Evolutionary conservation across 2,329 filamentous ascomycete species (phyloP), one percentile per base, ranked within the genome.

Genomic region (Berkeleyomyces basicola): DNA sequence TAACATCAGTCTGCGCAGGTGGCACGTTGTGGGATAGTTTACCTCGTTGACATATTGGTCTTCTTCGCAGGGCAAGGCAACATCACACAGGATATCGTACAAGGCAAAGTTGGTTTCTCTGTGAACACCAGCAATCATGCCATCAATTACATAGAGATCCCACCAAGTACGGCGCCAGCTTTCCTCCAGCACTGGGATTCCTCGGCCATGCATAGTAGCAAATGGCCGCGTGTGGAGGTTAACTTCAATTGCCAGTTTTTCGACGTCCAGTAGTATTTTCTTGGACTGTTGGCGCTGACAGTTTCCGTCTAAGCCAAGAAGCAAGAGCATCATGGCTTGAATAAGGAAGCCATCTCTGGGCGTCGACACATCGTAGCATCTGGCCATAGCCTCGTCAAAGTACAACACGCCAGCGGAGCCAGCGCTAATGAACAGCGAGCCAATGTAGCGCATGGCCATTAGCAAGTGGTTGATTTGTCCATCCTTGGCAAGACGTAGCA

Each of bases 151-250:
- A 70, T 86, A 92, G 3, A 83, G 70, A 66, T 83, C 90, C 91
- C 91, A 96, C 90, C 90, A 96, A 1, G 90, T 96, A 64, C 91
- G 80, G 16, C 90, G 82, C 82, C 89, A 86, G 70, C 86, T 88
- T 72, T 96, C 91, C 70, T 92, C 88, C 2, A 91, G 71, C 1
- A 90, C 77, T 0, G 82, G 77, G 64, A 86, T 82, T 4, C 82
- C 82, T 37, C 79, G 76, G 14, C 86, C 85, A 67, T 89, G 77
- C 4, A 78, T 72, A 0, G 78, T 73, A 0, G 89, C 85, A 70
- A 84, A 95, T 0, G 80, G 77, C 58, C 81, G 77, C 7, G 81
- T 82, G 70, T 95, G 84, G 72, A 96, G 80, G 0, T 87, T 86
- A 33, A 96, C 79, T 63, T 90, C 82, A 7, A 95, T 74, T 1